Base-by-base conservation (phyloP, 1,139 yeast species). In the Hanseniaspora uvarum region DNA sequence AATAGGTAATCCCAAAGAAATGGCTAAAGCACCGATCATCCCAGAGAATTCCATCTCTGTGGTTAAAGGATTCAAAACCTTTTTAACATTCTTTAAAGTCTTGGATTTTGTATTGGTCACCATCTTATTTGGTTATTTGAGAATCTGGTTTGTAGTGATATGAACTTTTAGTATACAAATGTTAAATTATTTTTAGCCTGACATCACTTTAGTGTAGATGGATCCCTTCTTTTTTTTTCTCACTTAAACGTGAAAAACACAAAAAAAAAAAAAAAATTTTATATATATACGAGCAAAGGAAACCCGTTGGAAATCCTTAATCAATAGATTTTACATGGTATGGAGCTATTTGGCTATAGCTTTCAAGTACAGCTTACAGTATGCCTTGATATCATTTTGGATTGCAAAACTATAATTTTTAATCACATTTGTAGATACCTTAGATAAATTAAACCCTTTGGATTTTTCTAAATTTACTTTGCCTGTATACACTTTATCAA, bases 11-110 rank as follows among this genome's bases (percentile, higher is more conserved):
- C 83, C 83, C 1, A 80, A 23, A 0, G 92, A 72, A 53, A 92
- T 78, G 5, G 74, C 76, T 4, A 79, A 49, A 0, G 94, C 87
- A 3, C 98, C 98, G 0, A 77, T 68, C 8, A 77, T 69, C 0
- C 98, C 98, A 36, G 76, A 73, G 68, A 92, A 92, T 67, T 92
- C 97, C 57, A 72, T 71, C 53, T 81, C 78, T 11, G 68, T 72
- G 0, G 96, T 86, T 46, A 61, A 67, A 4, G 96, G 96, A 63
- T 89, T 89, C 59, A 86, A 68, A 30, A 38, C 37, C 18, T 26
- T 11, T 12, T 12, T 28, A 3, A 21, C 45, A 10, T 37, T 16
- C 12, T 43, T 28, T 38, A 21, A 18, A 16, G 33, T n/a, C 24
- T 41, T 44, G 7, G 28, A 24, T 30, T 28, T 21, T 7, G 19